A percentile compares a stretch with the other conserved stretches of the same genome.
Evolutionary conservation across 441 rosid genomes (phyloP).

Genomic region (Jatropha podagrica): DNA sequence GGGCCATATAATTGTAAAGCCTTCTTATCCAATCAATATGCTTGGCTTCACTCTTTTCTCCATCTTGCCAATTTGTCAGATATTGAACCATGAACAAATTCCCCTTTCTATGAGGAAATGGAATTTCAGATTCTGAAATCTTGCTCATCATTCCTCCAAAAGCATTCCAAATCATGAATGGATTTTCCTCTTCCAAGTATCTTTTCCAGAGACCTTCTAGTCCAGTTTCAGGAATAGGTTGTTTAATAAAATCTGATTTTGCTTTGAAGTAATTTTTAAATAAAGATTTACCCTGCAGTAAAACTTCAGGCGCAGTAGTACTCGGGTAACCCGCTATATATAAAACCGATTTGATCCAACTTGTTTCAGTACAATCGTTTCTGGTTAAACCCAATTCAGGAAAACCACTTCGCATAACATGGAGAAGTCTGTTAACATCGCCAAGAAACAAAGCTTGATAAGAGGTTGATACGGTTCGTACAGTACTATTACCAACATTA

Average conservation of each 20-base stretch:
- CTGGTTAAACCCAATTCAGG: slow-evolving; percentile 54
- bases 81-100: too few relatives aligned
- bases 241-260: slow-evolving; percentile 57
- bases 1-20: too few relatives aligned
- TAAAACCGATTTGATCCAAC: slow-evolving; percentile 62
- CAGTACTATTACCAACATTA: slow-evolving; percentile 16
- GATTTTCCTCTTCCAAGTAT: slow-evolving; percentile 41
- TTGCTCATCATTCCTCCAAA: slow-evolving; percentile 61
- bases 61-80: too few relatives aligned
- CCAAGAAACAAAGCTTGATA: slow-evolving; percentile 61
- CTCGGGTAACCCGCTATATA: slow-evolving; percentile 50
- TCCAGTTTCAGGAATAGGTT: too few relatives aligned
- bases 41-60: too few relatives aligned
- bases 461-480: slow-evolving; percentile 42
- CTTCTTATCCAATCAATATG: too few relatives aligned
- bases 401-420: slow-evolving; percentile 22
- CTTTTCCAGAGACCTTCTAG: slow-evolving; percentile 50
- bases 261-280: slow-evolving; percentile 51
- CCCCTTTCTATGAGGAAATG: slow-evolving; percentile 60
- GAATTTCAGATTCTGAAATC: slow-evolving; percentile 37
- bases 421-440: slow-evolving; percentile 21
- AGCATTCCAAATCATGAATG: slow-evolving; percentile 52
- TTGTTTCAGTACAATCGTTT: slow-evolving; percentile 50
- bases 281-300: slow-evolving; percentile 41
- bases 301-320: slow-evolving; percentile 42